phyloP scores from a whole-genome alignment of 495 filamentous ascomycete species.

The Opeltia flavorubescens region DNA sequence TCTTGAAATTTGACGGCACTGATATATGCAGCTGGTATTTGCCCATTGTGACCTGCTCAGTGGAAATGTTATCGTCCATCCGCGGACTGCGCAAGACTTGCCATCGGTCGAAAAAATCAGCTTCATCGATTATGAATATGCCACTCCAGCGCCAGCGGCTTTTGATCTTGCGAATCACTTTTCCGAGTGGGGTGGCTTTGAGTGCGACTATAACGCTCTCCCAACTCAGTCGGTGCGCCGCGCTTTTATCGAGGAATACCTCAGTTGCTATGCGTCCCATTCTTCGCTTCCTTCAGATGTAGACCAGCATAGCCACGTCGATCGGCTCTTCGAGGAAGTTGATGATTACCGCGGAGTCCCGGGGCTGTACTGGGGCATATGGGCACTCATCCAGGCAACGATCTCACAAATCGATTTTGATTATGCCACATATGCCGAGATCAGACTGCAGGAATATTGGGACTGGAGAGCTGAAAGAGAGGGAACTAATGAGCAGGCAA shows the following conservation, averaged over 20 bases:
- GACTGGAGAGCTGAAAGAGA: constrained; percentile 72
- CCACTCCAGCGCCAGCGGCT: constrained; percentile 84
- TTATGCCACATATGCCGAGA: constrained; percentile 82
- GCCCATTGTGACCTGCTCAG: constrained; percentile 89
- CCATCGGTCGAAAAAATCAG: constrained; percentile 38
- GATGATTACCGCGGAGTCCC: constrained; percentile 81
- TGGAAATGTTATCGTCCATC: constrained; percentile 87
- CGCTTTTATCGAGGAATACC: constrained; percentile 73
- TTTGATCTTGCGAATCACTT: constrained; percentile 99
- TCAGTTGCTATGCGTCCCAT: constrained; percentile 37
- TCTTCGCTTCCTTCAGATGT: background rate
- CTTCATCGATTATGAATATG: constrained; percentile 98
- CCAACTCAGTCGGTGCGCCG: constrained; percentile 66
- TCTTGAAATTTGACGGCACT: constrained; percentile 10
- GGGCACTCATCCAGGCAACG: constrained; percentile 89
- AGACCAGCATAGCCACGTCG: constrained; percentile 41
- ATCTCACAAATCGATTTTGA: constrained; percentile 97
- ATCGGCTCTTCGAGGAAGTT: constrained; percentile 59
- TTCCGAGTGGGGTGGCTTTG: constrained; percentile 94
- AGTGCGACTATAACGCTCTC: constrained; percentile 76
- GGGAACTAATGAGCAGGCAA: constrained; percentile 41
- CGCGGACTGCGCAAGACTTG: constrained; percentile 25
- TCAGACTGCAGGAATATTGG: constrained; percentile 83
- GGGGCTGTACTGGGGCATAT: constrained; percentile 84
- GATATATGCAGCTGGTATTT: constrained; percentile 57